phyloP scores from a whole-genome alignment of 2,329 filamentous ascomycete genomes.

The Atkinsonella hypoxylon region DNA sequence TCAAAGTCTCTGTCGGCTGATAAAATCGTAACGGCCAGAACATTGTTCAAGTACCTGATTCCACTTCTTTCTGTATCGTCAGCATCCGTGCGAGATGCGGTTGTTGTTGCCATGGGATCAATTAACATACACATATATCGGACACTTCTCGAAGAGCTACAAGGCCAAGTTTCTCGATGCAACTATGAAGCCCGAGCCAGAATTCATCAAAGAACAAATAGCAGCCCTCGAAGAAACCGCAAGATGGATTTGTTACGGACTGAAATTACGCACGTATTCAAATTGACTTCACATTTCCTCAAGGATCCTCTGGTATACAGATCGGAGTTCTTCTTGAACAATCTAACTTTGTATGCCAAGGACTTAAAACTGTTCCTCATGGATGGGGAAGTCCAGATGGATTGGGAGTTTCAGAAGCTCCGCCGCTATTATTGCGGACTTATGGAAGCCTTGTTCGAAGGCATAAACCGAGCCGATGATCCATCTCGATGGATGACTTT shows the following conservation, averaged over 20 bases:
- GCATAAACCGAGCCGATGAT: constrained; percentile 74
- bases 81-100: constrained; percentile 72
- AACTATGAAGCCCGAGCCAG: constrained; percentile 80
- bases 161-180: constrained; percentile 74
- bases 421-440: constrained; percentile 89
- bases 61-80: constrained; percentile 74
- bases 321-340: constrained; percentile 83
- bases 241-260: constrained; percentile 81
- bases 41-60: constrained; percentile 83
- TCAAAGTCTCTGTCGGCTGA: constrained; percentile 58
- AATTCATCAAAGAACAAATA: constrained; percentile 76
- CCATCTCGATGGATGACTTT: constrained; percentile 94
- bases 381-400: constrained; percentile 86
- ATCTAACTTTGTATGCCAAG: constrained; percentile 79
- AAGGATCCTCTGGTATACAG: constrained; percentile 66
- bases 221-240: constrained; percentile 67
- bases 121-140: constrained; percentile 93
- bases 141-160: constrained; percentile 78
- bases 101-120: constrained; percentile 82
- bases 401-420: constrained; percentile 87
- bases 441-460: constrained; percentile 85
- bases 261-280: constrained; percentile 93
- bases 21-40: constrained; percentile 77
- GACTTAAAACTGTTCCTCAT: constrained; percentile 90
- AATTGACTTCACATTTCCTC: constrained; percentile 82